These are phyloP conservation scores for Cladosporium oxysporum DNA, from an alignment of 2,329 filamentous ascomycete genomes.

Conservation along the genomic window DNA sequence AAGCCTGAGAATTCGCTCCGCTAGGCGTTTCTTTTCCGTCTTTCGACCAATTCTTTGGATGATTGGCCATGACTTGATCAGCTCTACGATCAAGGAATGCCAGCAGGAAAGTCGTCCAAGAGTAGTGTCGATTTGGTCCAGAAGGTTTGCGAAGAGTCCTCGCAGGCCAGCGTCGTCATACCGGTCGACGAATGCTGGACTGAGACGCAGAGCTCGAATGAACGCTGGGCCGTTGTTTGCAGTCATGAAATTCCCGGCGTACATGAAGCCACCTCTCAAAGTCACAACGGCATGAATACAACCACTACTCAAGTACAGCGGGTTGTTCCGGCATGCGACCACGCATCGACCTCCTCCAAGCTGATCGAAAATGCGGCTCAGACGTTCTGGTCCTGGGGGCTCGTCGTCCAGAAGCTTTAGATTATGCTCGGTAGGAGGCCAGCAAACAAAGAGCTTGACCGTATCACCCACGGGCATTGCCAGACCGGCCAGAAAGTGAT, in stretches of 20 bases:
- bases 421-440: constrained; percentile 15
- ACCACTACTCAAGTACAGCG: constrained; percentile 11
- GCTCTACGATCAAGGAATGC: constrained; percentile 11
- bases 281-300: constrained; percentile 13
- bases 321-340: constrained; percentile 11
- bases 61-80: constrained; percentile 11
- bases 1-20: constrained; percentile 14
- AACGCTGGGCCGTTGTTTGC: constrained; percentile 8
- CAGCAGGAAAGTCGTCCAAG: constrained; percentile 13
- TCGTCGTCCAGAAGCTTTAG: constrained; percentile 13
- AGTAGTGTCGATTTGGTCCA: constrained; percentile 11
- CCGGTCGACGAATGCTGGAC: constrained; percentile 10
- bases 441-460: constrained; percentile 15
- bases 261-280: constrained; percentile 13
- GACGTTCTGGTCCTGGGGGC: constrained; percentile 12
- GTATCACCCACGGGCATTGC: constrained; percentile 13
- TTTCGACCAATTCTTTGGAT: constrained; percentile 9
- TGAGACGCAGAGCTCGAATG: constrained; percentile 14
- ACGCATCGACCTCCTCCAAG: constrained; percentile 2
- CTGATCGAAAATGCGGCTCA: constrained; percentile 7
- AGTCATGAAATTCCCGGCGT: constrained; percentile 15
- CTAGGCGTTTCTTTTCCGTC: constrained; percentile 15
- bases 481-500: constrained; percentile 13
- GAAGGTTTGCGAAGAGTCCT: constrained; percentile 14
- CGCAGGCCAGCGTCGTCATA: constrained; percentile 10